Percentiles rank a stretch among this genome's conserved stretches.
Conservation (phyloP, 352 stramenopile genomes). For the Globisporangium viniferum region DNA sequence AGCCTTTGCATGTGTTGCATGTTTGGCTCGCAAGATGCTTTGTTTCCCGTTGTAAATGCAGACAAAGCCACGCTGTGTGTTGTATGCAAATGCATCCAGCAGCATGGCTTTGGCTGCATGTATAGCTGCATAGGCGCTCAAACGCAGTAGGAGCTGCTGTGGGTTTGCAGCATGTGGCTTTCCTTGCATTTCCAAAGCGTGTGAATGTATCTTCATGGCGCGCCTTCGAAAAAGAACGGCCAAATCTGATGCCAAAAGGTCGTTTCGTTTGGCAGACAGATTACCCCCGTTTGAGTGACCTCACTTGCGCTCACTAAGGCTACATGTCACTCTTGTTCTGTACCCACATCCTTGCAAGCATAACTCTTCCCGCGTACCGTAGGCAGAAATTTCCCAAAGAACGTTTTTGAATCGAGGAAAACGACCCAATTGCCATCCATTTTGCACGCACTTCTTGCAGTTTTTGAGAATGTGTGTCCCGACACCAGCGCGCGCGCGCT, state of each 20-base stretch:
- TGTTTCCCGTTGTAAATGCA: no score
- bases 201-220: neutral
- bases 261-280: neutral
- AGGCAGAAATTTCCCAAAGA: conserved; percentile 7
- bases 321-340: conserved; percentile 4
- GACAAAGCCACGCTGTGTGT: no score
- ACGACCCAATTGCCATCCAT: neutral
- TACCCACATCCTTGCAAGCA: neutral
- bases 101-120: no score
- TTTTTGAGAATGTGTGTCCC: no score
- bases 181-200: no score
- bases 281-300: neutral
- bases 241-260: neutral
- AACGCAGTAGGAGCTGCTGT: no score
- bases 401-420: conserved; percentile 1
- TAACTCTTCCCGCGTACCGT: neutral
- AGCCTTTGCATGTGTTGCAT: neutral
- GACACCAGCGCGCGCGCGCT: no score
- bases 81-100: no score
- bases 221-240: neutral
- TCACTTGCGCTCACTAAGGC: neutral
- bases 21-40: no score
- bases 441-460: no score
- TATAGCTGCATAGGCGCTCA: no score
- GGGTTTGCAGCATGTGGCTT: no score